Evolutionary conservation across 345 rosid genomes (phyloP).

Genomic region (Rubroshorea leprosula): DNA sequence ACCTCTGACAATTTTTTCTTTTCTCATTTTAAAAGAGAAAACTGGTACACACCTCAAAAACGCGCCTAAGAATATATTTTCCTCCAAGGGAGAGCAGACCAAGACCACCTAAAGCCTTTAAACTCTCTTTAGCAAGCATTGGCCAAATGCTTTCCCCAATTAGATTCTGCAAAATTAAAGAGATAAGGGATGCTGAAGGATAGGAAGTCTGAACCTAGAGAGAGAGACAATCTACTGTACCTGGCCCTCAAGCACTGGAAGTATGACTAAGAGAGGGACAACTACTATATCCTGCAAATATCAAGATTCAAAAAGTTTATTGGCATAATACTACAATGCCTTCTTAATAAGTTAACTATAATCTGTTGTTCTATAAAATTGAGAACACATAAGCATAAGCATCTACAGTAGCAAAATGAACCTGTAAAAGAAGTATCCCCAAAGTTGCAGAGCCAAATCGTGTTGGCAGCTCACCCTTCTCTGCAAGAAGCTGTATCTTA

Average conservation of each 20-base stretch:
- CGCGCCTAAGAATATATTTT: constrained; percentile 69
- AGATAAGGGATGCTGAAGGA: background rate
- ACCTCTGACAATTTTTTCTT: background rate
- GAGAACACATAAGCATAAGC: background rate
- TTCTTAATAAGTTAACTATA: constrained; percentile 19
- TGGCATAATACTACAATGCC: constrained; percentile 11
- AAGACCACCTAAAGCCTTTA: constrained; percentile 77
- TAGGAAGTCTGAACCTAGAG: background rate
- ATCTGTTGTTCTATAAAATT: background rate
- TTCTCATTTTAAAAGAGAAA: background rate
- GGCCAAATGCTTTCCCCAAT: constrained; percentile 80
- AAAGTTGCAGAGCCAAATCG: constrained; percentile 96
- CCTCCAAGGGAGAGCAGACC: constrained; percentile 93
- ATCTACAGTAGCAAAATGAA: constrained; percentile 18
- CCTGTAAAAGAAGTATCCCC: constrained; percentile 98
- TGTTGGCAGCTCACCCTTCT: constrained; percentile 97
- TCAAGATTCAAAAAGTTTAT: constrained; percentile 15
- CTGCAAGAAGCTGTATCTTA: constrained; percentile 87
- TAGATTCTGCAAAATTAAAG: constrained; percentile 38
- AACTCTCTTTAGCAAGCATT: constrained; percentile 84
- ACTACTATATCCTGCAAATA: constrained; percentile 88
- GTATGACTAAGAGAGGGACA: constrained; percentile 88
- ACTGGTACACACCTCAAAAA: constrained; percentile 63
- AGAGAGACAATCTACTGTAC: constrained; percentile 28
- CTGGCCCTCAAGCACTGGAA: constrained; percentile 93